phyloP scores from a whole-genome alignment of 176 grass and related monocot species.

The Alopecurus myosuroides region DNA sequence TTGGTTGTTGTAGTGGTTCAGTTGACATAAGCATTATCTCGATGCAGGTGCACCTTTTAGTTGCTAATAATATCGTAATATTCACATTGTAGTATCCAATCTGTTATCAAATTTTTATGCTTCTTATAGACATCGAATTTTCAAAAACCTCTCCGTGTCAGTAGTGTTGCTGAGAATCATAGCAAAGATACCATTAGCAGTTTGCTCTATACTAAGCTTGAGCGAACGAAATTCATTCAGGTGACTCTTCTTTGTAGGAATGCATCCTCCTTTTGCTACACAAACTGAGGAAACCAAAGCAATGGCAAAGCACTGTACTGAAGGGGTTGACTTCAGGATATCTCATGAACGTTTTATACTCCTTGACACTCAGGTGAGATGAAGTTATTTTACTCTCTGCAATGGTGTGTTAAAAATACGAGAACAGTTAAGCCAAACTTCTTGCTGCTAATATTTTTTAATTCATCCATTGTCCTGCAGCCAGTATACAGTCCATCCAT shows the following conservation, averaged over 20 bases:
- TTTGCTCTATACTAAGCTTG: not conserved
- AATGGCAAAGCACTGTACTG: slow-evolving; percentile 74
- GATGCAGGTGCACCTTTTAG: not conserved
- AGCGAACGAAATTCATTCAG: not conserved
- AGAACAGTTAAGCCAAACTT: not conserved
- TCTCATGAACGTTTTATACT: slow-evolving; percentile 93
- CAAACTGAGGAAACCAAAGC: slow-evolving; percentile 81
- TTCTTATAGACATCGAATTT: not conserved
- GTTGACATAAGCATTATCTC: not conserved
- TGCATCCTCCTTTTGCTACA: slow-evolving; percentile 85
- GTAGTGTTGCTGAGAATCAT: not conserved
- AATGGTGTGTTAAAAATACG: not conserved
- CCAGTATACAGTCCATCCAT: slow-evolving; percentile 84
- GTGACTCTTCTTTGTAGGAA: slow-evolving; percentile 49
- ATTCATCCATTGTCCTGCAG: slow-evolving; percentile 34
- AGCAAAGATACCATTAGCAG: not conserved
- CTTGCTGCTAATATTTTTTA: not conserved
- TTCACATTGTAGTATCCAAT: not conserved
- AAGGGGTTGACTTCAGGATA: slow-evolving; percentile 86
- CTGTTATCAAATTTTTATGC: not conserved
- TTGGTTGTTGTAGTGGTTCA: not conserved
- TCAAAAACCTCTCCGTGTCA: not conserved
- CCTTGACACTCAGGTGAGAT: slow-evolving; percentile 76
- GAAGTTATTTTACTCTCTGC: not conserved
- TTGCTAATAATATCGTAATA: not conserved